A percentile compares a stretch with the other conserved stretches of the same genome.
Conservation (phyloP, 805 yeast species). For the Candida koratica region DNA sequence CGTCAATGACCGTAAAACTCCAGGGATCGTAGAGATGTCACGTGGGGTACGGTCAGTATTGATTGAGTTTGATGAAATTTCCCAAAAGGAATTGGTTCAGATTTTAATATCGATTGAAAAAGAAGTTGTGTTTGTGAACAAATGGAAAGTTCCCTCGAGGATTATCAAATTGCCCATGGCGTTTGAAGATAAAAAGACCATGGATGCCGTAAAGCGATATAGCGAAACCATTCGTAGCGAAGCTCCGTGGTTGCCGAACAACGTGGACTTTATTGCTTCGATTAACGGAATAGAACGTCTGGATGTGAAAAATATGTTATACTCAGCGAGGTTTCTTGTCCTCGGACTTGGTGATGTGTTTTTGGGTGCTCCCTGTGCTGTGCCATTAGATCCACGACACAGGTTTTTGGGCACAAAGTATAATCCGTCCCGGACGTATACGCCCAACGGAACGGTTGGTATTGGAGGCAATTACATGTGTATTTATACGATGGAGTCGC, state of each 20-base stretch:
- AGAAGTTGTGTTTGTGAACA: constrained; percentile 65
- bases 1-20: constrained; percentile 60
- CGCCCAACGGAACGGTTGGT: constrained; percentile 97
- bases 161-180: constrained; percentile 89
- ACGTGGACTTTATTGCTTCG: constrained; percentile 89
- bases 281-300: constrained; percentile 78
- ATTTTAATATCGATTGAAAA: constrained; percentile 71
- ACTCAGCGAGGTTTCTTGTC: constrained; percentile 86
- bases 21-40: constrained; percentile 91
- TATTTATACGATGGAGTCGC: constrained; percentile 95
- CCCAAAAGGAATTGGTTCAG: constrained; percentile 60
- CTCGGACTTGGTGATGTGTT: constrained; percentile 96
- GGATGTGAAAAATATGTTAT: constrained; percentile 78
- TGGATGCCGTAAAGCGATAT: constrained; percentile 87
- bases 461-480: constrained; percentile 99
- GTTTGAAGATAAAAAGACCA: constrained; percentile 85
- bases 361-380: constrained; percentile 98
- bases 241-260: constrained; percentile 98
- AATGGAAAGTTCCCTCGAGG: constrained; percentile 85
- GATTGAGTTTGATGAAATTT: constrained; percentile 69
- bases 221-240: constrained; percentile 87
- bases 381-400: constrained; percentile 95
- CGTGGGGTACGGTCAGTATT: constrained; percentile 95
- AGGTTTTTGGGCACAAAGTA: constrained; percentile 89
- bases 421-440: constrained; percentile 93